A percentile compares a stretch with the other conserved stretches of the same genome.
phyloP scores from a whole-genome alignment of 73 alveolate species.

The Stentor coeruleus region DNA sequence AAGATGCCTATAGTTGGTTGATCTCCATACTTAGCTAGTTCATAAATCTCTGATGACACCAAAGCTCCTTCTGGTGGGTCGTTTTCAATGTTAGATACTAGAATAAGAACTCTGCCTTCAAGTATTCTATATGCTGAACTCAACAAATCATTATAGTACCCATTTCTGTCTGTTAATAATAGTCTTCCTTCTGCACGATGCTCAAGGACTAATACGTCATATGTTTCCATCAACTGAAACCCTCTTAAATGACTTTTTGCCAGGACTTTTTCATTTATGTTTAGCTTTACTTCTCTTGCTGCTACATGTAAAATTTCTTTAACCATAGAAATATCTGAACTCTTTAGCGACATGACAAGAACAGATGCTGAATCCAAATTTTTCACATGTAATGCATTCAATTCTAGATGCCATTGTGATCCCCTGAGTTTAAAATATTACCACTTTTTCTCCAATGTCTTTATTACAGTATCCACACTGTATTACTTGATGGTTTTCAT shows the following conservation, averaged over 20 bases:
- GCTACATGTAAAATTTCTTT: not conserved
- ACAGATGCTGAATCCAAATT: not conserved
- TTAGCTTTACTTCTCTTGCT: not conserved
- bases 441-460: not conserved
- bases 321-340: not conserved
- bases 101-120: constrained; percentile 4
- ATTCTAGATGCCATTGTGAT: constrained; percentile 14
- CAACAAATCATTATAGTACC: constrained; percentile 11
- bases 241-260: not conserved
- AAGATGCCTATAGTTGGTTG: constrained; percentile 26
- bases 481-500: not conserved
- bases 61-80: constrained; percentile 20
- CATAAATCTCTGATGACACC: constrained; percentile 4
- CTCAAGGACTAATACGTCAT: not conserved
- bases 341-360: not conserved
- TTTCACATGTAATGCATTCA: constrained; percentile 9
- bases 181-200: constrained; percentile 26
- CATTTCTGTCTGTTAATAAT: constrained; percentile 28
- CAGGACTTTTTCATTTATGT: not conserved
- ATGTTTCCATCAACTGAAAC: not conserved
- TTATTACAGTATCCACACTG: not conserved
- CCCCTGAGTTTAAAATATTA: constrained; percentile 22
- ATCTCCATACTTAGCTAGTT: constrained; percentile 19
- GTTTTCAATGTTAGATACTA: constrained; percentile 15
- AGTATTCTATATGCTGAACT: not conserved